These are phyloP conservation scores for Neolentinus lepideus DNA, from an alignment of 1,284 basidiomycete genomes.

Conservation along the genomic window DNA sequence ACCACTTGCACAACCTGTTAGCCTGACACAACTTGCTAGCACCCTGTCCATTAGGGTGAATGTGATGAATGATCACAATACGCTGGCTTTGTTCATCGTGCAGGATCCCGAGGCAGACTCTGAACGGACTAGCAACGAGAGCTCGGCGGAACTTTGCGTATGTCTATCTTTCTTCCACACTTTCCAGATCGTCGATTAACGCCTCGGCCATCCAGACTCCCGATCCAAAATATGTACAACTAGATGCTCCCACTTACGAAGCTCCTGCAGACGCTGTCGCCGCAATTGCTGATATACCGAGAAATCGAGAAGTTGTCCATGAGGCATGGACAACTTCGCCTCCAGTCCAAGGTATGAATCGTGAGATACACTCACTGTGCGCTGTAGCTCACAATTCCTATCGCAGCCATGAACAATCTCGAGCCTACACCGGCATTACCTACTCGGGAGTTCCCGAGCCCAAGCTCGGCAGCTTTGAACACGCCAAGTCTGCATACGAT, in stretches of 20 bases:
- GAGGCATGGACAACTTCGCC: neutral
- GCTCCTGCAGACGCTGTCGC: no score
- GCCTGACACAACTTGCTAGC: neutral
- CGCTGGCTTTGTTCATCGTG: neutral
- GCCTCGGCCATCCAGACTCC: no score
- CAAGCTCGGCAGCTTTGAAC: neutral
- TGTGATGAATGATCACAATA: neutral
- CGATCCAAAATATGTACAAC: no score
- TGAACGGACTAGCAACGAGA: neutral
- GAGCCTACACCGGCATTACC: neutral
- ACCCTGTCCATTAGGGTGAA: neutral
- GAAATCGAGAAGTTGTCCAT: no score
- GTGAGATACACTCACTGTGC: neutral
- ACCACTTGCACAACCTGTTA: neutral
- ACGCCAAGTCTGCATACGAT: neutral
- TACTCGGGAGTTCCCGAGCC: neutral
- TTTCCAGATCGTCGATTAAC: neutral
- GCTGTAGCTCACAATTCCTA: neutral
- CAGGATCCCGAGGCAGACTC: neutral
- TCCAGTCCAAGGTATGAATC: neutral
- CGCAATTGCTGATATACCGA: no score
- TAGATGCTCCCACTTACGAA: no score
- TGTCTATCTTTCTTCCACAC: neutral
- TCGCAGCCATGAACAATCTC: neutral
- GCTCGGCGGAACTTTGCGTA: neutral